These are phyloP conservation scores for Ascochyta viciae-villosae DNA, from an alignment of 2,329 filamentous ascomycete genomes.

Conservation along the genomic window DNA sequence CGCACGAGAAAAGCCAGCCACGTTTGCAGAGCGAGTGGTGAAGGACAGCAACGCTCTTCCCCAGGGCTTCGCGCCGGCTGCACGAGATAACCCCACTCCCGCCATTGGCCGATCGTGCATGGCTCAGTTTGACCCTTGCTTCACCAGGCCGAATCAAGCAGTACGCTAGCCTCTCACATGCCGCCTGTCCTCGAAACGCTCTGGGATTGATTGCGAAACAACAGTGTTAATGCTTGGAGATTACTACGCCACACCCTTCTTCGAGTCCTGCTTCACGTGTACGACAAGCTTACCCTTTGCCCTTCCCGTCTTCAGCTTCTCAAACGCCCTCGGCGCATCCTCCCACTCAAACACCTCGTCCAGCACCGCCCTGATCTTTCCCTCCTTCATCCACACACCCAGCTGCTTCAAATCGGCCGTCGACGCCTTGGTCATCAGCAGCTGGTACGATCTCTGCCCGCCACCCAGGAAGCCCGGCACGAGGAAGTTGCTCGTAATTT, in stretches of 20 bases:
- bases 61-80: conserved; percentile 11
- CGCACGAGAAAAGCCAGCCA: conserved; percentile 21
- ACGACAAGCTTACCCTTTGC: conserved; percentile 67
- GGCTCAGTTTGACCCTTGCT: conserved; percentile 26
- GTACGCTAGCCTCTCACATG: conserved; percentile 37
- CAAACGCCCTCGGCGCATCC: conserved; percentile 64
- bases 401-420: conserved; percentile 58
- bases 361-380: conserved; percentile 64
- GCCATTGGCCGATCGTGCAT: conserved; percentile 22
- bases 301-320: conserved; percentile 63
- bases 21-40: conserved; percentile 36
- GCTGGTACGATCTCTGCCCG: conserved; percentile 54
- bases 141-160: conserved; percentile 30
- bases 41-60: conserved; percentile 3
- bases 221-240: neutral
- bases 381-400: conserved; percentile 63
- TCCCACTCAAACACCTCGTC: conserved; percentile 64
- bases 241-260: neutral
- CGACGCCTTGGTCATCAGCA: conserved; percentile 49
- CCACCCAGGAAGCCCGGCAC: conserved; percentile 60
- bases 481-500: conserved; percentile 49
- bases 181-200: conserved; percentile 5
- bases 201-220: conserved; percentile 20
- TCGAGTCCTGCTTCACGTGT: conserved; percentile 34
- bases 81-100: conserved; percentile 8